phyloP scores from a whole-genome alignment of 2,329 filamentous ascomycete genomes.

The Lojkania enalia region DNA sequence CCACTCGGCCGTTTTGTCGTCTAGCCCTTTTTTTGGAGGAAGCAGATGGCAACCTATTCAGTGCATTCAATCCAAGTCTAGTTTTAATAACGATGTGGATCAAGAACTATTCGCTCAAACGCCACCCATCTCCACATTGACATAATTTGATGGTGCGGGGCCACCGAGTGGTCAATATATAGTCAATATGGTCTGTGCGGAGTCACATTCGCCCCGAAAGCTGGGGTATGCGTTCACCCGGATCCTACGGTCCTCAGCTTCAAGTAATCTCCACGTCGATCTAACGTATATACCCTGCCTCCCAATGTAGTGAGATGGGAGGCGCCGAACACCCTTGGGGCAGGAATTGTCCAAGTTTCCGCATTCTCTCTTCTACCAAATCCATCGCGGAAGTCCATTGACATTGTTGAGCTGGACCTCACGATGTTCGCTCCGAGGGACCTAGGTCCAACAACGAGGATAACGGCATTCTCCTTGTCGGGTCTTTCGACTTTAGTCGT shows the following conservation, averaged over 20 bases:
- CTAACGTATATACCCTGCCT: constrained; percentile 14
- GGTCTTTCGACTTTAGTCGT: constrained; percentile 26
- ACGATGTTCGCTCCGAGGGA: constrained; percentile 23
- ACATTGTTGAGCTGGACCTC: too few species aligned
- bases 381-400: too few species aligned
- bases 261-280: constrained; percentile 8
- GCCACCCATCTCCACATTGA: too few species aligned
- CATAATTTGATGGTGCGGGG: background rate
- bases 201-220: background rate
- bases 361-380: too few species aligned
- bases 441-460: constrained; percentile 24
- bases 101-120: too few species aligned
- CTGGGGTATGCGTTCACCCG: constrained; percentile 12
- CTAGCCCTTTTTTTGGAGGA: too few species aligned
- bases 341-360: too few species aligned
- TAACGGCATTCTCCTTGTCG: constrained; percentile 27
- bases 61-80: too few species aligned
- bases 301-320: background rate
- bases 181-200: constrained; percentile 3
- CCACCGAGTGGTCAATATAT: background rate
- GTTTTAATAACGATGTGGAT: too few species aligned
- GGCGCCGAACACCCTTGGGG: background rate
- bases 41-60: too few species aligned
- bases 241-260: constrained; percentile 12
- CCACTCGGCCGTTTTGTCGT: too few species aligned